Evolutionary conservation across 345 rosid genomes (phyloP), one percentile per base, ranked within the genome.

Genomic region (Lagerstroemia speciosa): DNA sequence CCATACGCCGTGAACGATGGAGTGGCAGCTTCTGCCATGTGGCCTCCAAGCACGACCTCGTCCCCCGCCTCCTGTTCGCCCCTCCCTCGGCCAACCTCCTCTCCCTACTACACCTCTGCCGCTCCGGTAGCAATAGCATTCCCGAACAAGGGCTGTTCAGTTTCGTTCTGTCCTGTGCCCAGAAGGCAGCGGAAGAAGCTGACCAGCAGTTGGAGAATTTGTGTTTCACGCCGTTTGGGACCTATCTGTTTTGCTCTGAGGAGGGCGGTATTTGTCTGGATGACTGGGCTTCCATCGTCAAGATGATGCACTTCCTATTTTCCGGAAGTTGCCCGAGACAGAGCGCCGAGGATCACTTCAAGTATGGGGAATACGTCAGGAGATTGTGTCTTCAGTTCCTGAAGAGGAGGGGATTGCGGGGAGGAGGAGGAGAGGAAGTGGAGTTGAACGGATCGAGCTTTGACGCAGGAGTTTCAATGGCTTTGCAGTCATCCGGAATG

Each of bases 191-290:
- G n/a, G n/a, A n/a, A n/a, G 60, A 64, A 45, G 69, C 46, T 32
- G 69, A 60, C 36, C 72, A 62, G 19, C 73, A 60, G 27, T 27
- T 14, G 5, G 71, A 34, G n/a, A 65, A 50, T 31, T 67, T 67
- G 36, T 65, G 30, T 24, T 89, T 83, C 53, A 84, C 80, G 86
- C 97, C 99, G 16, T 85, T 85, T 41, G 97, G 99, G 64, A 89
- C 79, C 69, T 87, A 82, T 60, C 67, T 89, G 36, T 84, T 86
- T 73, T 87, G 89, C 55, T 84, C 94, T 91, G 95, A n/a, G n/a
- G n/a, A n/a, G n/a, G n/a, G n/a, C n/a, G n/a, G n/a, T n/a, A n/a
- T n/a, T n/a, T n/a, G n/a, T 30, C 53, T 88, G 38, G 93, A 91
- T 22, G 85, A 84, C 52, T 83, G 87, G 2, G 63, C 30, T 3